Base-by-base conservation (phyloP, 345 rosid species). In the Murraya koenigii region DNA sequence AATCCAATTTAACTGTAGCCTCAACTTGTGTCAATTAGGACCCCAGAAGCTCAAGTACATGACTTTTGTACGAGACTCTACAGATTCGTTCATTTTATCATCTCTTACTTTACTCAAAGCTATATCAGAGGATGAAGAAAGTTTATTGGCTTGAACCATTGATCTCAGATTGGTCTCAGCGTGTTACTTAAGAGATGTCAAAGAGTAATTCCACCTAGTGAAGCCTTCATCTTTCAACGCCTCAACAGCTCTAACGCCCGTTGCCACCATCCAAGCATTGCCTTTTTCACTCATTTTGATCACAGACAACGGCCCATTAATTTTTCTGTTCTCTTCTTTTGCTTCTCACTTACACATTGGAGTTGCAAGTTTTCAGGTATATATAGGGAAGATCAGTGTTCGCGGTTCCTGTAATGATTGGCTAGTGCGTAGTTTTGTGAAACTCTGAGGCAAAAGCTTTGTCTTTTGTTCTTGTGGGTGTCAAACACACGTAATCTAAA, bases 21-120 rank as follows among this genome's bases (percentile, higher is more conserved):
- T 39, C 44, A 39, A 39, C 44, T 39, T 39, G 44, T 39, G 44
- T 39, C 76, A 87, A 35, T 69, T 79, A 52, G 93, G 89, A 84
- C 91, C 91, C 93, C 89, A 90, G 69, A 89, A 90, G 73, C 90
- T 84, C 82, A 90, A 84, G 77, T 85, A 86, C 91, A 88, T 88
- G 74, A 88, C 85, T 70, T 75, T 87, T 71, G 86, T 77, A 60
- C 88, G 55, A 0, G 93, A 85, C 91, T 74, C 91, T 74, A 86
- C 88, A 4, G 83, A 70, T 19, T 73, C 74, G 28, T 75, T 67
- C 5, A 41, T 36, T 35, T 76, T 73, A 19, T 74, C 77, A 33
- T 75, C 72, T 35, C 28, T 77, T 28, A 69, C 14, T 28, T 64
- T 69, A 28, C 10, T 69, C 36, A 36, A 68, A 58, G 49, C 76